Percentiles rank a stretch among this genome's conserved stretches.
These are phyloP conservation scores for Monilinia vaccinii-corymbosi DNA, from an alignment of 2,329 filamentous ascomycete genomes.

Conservation along the genomic window DNA sequence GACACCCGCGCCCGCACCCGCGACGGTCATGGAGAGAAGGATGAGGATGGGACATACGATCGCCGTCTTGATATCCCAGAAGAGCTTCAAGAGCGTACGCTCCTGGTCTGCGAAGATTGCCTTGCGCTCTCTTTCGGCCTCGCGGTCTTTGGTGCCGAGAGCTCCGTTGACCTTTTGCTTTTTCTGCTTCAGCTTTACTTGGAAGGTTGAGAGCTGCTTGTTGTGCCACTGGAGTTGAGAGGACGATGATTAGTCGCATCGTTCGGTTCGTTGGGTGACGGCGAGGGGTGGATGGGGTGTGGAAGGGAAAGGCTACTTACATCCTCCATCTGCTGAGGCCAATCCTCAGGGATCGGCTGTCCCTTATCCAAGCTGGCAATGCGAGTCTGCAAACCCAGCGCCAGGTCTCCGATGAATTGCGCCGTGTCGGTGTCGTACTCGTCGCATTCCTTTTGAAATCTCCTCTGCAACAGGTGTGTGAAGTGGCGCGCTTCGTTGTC, in stretches of 20 bases:
- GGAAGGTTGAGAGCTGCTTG: not conserved
- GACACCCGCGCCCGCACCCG: no score
- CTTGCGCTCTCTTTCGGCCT: not conserved
- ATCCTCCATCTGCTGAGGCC: not conserved
- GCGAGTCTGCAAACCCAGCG: not conserved
- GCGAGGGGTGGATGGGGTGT: not conserved
- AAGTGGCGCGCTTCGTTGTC: not conserved
- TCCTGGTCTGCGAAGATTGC: not conserved
- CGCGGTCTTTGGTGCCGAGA: not conserved
- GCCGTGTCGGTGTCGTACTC: not conserved
- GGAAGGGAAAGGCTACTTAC: not conserved
- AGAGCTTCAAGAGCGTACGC: not conserved
- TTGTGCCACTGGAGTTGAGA: not conserved
- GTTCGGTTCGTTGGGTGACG: fast-evolving
- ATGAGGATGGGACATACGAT: not conserved
- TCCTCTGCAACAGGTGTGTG: not conserved
- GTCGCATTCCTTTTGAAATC: not conserved
- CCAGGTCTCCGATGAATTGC: not conserved
- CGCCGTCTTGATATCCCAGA: not conserved
- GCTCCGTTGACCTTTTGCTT: not conserved
- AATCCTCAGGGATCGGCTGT: not conserved
- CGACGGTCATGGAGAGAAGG: no score
- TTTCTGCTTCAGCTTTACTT: not conserved
- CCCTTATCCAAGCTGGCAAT: not conserved
- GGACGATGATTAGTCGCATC: not conserved